These are phyloP conservation scores for Boletus rubropictus DNA, from an alignment of 768 basidiomycete genomes.

Conservation along the genomic window DNA sequence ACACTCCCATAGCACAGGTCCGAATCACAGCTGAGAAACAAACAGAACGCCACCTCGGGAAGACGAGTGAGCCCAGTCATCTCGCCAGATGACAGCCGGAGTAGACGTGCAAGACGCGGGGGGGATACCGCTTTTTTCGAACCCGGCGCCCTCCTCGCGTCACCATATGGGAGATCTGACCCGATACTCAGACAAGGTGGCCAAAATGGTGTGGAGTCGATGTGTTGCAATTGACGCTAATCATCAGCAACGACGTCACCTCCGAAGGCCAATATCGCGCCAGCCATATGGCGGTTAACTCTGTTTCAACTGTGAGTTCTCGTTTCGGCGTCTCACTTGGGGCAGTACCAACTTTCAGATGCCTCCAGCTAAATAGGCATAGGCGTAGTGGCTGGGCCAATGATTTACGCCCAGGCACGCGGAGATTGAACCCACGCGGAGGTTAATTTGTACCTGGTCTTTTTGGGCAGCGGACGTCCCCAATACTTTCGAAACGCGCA, in stretches of 20 bases:
- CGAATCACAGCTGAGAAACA: background rate
- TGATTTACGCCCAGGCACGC: background rate
- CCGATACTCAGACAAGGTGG: too few relatives aligned
- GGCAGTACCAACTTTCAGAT: too few relatives aligned
- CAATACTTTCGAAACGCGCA: conserved; percentile 13
- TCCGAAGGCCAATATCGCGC: conserved; percentile 27
- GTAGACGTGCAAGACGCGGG: background rate
- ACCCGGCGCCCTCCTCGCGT: background rate
- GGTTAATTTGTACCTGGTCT: background rate
- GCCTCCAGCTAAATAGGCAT: too few relatives aligned
- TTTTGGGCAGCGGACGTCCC: conserved; percentile 5
- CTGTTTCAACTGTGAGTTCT: conserved; percentile 46
- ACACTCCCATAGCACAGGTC: background rate
- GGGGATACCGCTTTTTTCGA: background rate
- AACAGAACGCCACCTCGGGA: background rate
- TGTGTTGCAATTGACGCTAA: background rate
- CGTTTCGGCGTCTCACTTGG: too few relatives aligned
- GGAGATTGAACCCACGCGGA: background rate
- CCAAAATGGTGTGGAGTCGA: background rate
- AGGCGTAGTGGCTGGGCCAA: too few relatives aligned
- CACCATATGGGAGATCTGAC: conserved; percentile 8
- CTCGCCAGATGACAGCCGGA: conserved; percentile 8
- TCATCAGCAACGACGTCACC: conserved; percentile 3
- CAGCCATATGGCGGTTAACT: conserved; percentile 47
- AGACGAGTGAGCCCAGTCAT: too few relatives aligned